Conservation (phyloP, 805 yeast species). For the Yarrowia sp. region DNA sequence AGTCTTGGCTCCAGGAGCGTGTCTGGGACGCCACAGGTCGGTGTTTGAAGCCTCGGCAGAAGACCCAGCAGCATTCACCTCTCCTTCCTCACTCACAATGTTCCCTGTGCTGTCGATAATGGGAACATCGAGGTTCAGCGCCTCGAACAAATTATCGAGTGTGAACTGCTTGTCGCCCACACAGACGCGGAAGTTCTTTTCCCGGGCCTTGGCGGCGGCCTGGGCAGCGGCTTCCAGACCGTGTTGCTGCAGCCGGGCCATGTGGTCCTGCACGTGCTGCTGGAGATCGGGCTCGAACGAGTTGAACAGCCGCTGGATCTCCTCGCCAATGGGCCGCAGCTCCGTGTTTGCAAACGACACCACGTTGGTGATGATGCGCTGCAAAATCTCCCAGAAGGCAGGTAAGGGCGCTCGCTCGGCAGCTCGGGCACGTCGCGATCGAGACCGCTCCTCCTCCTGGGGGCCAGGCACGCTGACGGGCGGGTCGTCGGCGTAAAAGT, state of each 20-base stretch:
- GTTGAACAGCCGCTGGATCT: constrained; percentile 34
- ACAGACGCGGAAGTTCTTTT: constrained; percentile 19
- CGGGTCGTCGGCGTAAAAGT: constrained; percentile 35
- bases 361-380: constrained; percentile 33
- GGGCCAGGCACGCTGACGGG: constrained; percentile 31
- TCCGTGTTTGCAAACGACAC: constrained; percentile 28
- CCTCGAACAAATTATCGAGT: constrained; percentile 32
- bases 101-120: not conserved
- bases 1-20: not conserved
- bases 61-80: not conserved
- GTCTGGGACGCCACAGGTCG: constrained; percentile 25
- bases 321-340: constrained; percentile 32
- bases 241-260: constrained; percentile 1
- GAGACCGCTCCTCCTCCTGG: constrained; percentile 8
- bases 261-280: constrained; percentile 16
- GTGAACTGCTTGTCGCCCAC: constrained; percentile 35
- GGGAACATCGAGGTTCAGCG: constrained; percentile 16
- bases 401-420: not conserved
- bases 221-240: constrained; percentile 23
- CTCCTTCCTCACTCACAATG: too few species aligned
- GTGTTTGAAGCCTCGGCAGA: not conserved
- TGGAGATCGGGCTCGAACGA: constrained; percentile 33
- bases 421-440: not conserved
- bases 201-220: constrained; percentile 29
- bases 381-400: constrained; percentile 24